phyloP scores from a whole-genome alignment of 768 basidiomycete species.

The Lentinula boryana region DNA sequence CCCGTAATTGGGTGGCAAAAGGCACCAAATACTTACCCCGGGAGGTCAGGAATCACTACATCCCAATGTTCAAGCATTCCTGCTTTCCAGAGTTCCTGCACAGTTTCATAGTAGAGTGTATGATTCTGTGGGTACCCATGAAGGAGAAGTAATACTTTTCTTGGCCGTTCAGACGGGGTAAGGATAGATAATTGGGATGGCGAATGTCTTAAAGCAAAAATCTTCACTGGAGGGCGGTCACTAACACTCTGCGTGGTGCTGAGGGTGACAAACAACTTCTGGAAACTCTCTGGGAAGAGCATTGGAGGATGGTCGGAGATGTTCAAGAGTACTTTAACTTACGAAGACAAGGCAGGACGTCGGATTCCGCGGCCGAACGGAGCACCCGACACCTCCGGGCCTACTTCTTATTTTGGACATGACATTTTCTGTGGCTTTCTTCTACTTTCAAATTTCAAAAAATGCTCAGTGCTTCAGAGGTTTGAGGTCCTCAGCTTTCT shows the following conservation, averaged over 20 bases:
- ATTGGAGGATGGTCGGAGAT: neutral
- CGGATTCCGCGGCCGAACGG: neutral
- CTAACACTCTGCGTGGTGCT: neutral
- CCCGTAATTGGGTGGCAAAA: neutral
- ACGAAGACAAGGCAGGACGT: neutral
- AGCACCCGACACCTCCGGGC: neutral
- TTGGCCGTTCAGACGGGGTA: neutral
- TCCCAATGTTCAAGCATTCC: conserved; percentile 7
- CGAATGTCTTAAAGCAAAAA: neutral
- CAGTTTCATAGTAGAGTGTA: conserved; percentile 1
- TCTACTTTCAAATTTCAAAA: neutral
- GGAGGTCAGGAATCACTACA: conserved; percentile 8
- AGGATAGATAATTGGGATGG: neutral
- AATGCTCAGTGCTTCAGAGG: no score
- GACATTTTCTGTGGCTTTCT: no score
- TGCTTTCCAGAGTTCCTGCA: neutral
- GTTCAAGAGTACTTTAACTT: neutral
- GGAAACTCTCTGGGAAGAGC: neutral
- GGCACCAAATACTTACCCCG: neutral
- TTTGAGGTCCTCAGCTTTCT: no score
- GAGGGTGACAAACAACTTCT: neutral
- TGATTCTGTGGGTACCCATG: conserved; percentile 9
- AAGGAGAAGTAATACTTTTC: conserved; percentile 6
- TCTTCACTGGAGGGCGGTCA: neutral
- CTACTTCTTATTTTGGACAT: neutral